Conservation (phyloP, 1,139 yeast species). For the Scheffersomyces parashehatae region DNA sequence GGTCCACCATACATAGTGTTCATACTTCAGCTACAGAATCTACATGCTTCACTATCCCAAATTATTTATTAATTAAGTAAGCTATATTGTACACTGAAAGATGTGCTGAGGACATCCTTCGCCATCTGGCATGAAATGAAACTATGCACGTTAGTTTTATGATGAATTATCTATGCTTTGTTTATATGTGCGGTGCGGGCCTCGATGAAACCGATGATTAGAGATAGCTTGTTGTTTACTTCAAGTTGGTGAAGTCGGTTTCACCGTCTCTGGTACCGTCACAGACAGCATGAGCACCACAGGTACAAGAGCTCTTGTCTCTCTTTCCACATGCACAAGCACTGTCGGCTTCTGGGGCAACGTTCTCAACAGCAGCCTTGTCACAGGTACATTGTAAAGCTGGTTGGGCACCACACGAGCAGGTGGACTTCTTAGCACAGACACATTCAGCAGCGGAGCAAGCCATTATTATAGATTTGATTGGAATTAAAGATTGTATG, state of each 20-base stretch:
- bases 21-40: no score
- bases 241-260: slow-evolving; percentile 42
- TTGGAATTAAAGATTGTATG: background rate
- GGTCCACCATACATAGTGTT: no score
- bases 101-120: no score
- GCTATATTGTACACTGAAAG: no score
- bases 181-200: no score
- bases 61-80: no score
- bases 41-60: no score
- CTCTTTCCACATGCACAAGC: slow-evolving; percentile 54
- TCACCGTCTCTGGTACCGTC: slow-evolving; percentile 50
- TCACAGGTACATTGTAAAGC: slow-evolving; percentile 48
- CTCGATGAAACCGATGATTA: background rate
- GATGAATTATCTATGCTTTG: no score
- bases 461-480: slow-evolving; percentile 27
- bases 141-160: no score
- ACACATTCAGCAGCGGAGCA: slow-evolving; percentile 48
- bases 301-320: slow-evolving; percentile 40
- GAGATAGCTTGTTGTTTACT: slow-evolving; percentile 11
- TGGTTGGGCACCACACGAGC: slow-evolving; percentile 51
- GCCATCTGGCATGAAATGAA: no score
- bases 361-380: slow-evolving; percentile 44
- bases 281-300: slow-evolving; percentile 41
- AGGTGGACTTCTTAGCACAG: slow-evolving; percentile 51
- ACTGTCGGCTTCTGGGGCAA: slow-evolving; percentile 30